A percentile compares a stretch with the other conserved stretches of the same genome.
Conservation (phyloP, 805 yeast species). For the Teunomyces tritomae region DNA sequence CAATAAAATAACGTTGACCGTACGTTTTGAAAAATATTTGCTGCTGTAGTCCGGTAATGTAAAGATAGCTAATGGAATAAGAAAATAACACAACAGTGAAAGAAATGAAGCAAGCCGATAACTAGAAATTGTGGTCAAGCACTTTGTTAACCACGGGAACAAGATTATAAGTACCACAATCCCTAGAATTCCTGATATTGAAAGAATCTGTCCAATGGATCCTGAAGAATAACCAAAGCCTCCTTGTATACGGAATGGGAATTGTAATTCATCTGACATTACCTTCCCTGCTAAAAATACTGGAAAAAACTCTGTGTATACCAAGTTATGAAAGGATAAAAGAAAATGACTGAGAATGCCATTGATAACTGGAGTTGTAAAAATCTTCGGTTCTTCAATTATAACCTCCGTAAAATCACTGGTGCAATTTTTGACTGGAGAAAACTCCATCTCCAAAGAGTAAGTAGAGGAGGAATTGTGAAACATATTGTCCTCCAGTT, state of each 20-base stretch:
- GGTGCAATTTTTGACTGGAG: neutral
- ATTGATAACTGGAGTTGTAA: conserved; percentile 28
- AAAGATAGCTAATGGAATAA: conserved; percentile 48
- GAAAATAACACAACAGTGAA: conserved; percentile 45
- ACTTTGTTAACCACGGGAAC: conserved; percentile 51
- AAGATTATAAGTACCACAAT: conserved; percentile 48
- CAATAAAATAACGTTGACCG: conserved; percentile 16
- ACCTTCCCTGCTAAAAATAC: conserved; percentile 45
- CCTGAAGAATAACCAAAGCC: conserved; percentile 50
- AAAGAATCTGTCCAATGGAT: conserved; percentile 49
- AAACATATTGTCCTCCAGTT: neutral
- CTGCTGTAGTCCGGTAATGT: conserved; percentile 32
- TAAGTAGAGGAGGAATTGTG: neutral
- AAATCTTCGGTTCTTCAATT: conserved; percentile 12
- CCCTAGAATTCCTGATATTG: conserved; percentile 55
- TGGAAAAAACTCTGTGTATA: conserved; percentile 55
- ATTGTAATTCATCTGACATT: conserved; percentile 27
- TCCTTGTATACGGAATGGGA: conserved; percentile 51
- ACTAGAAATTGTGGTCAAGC: conserved; percentile 43
- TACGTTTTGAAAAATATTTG: conserved; percentile 19
- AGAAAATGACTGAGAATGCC: conserved; percentile 37
- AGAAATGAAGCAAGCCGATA: conserved; percentile 39
- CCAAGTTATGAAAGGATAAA: conserved; percentile 46
- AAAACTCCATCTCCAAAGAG: neutral
- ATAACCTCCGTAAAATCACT: neutral